Conservation (phyloP, 1,284 basidiomycete genomes). For the Malassezia dermatis region DNA sequence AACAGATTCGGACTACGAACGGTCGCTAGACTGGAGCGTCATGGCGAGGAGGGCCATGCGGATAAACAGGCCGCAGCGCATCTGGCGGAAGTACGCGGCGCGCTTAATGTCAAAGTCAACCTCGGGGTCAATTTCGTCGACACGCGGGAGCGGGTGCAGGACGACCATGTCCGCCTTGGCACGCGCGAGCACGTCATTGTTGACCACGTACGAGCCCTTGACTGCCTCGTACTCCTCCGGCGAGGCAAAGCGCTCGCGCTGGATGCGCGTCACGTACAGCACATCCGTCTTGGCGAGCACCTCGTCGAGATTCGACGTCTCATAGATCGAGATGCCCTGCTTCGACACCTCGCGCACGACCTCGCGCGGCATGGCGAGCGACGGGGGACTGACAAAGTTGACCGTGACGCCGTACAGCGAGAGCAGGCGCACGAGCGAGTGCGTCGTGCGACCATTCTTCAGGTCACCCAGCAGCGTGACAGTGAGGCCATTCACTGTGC, state of each 20-base stretch:
- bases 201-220: slow-evolving; percentile 83
- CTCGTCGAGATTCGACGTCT: slow-evolving; percentile 76
- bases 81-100: slow-evolving; percentile 95
- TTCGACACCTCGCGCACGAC: slow-evolving; percentile 62
- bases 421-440: slow-evolving; percentile 84
- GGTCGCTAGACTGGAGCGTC: slow-evolving; percentile 22
- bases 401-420: slow-evolving; percentile 73
- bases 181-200: slow-evolving; percentile 79
- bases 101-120: slow-evolving; percentile 91
- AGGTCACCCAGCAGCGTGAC: slow-evolving; percentile 86
- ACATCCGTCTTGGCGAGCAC: slow-evolving; percentile 90
- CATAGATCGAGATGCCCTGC: slow-evolving; percentile 57
- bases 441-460: slow-evolving; percentile 95
- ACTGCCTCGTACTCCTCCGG: slow-evolving; percentile 77
- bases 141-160: slow-evolving; percentile 90
- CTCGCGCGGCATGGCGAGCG: slow-evolving; percentile 79
- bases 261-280: slow-evolving; percentile 88
- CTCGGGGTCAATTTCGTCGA: slow-evolving; percentile 95
- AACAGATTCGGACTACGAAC: not conserved
- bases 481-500: slow-evolving; percentile 90
- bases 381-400: slow-evolving; percentile 86
- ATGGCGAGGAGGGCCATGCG: slow-evolving; percentile 45
- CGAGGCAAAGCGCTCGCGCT: slow-evolving; percentile 82
- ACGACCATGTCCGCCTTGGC: slow-evolving; percentile 96
- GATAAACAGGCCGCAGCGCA: slow-evolving; percentile 86